Evolutionary conservation across 192 early-diverging fungal species (phyloP).

Genomic region (Coemansia sp.): DNA sequence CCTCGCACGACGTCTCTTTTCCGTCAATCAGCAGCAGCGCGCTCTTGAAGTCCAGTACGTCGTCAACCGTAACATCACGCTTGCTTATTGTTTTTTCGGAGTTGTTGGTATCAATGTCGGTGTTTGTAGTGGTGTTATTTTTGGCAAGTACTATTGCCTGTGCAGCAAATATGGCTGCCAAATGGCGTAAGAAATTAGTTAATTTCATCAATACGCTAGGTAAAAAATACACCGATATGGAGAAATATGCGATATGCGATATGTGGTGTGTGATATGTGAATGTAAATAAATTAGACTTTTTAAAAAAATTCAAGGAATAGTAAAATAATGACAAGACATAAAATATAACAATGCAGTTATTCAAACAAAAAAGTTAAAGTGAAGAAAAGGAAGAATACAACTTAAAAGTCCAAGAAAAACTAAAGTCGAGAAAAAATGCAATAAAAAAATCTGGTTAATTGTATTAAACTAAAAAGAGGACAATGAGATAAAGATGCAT

Average conservation of each 20-base stretch:
- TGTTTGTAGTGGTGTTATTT: not conserved
- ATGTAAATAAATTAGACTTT: slow-evolving; percentile 1
- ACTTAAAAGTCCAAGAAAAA: not conserved
- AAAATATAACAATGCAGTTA: not conserved
- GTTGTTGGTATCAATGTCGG: not conserved
- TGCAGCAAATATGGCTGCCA: not conserved
- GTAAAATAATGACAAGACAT: too few relatives aligned
- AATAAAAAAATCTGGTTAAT: not conserved
- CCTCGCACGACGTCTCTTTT: slow-evolving; percentile 43
- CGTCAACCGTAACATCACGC: slow-evolving; percentile 21
- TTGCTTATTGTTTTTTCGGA: not conserved
- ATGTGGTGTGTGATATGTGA: not conserved
- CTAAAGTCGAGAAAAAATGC: not conserved
- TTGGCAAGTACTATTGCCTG: slow-evolving; percentile 1
- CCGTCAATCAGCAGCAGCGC: slow-evolving; percentile 32
- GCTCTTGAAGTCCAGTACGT: slow-evolving; percentile 16
- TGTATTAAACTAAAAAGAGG: not conserved
- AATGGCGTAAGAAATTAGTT: not conserved
- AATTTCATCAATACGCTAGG: not conserved
- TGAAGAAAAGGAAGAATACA: not conserved
- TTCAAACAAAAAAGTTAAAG: not conserved
- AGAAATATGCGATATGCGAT: not conserved
- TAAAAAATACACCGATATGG: not conserved
- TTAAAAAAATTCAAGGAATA: not conserved
- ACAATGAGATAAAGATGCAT: not conserved